phyloP scores from a whole-genome alignment of 1,284 basidiomycete species.

The Ganoderma lucidum region DNA sequence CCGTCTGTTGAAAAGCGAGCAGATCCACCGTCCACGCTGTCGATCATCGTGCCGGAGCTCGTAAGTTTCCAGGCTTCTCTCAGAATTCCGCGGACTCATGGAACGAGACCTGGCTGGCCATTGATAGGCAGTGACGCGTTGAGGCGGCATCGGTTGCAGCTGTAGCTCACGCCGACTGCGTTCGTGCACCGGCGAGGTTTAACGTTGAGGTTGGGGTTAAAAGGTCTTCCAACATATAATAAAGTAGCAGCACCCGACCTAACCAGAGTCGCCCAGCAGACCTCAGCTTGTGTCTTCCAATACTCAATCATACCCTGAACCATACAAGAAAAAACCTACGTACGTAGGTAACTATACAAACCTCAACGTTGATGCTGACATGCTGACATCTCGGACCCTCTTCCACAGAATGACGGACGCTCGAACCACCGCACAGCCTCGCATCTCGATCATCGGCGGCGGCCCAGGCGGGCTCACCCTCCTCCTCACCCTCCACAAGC shows the following conservation, averaged over 20 bases:
- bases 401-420: neutral
- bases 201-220: neutral
- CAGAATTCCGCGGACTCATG: too few species aligned
- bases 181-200: neutral
- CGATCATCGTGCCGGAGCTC: neutral
- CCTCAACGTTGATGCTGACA: neutral
- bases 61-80: too few species aligned
- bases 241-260: neutral
- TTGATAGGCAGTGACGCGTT: neutral
- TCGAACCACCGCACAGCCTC: neutral
- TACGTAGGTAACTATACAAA: too few species aligned
- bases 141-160: neutral
- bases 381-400: neutral
- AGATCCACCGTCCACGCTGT: neutral
- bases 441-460: conserved; percentile 7
- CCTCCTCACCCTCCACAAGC: conserved; percentile 10
- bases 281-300: too few species aligned
- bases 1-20: neutral
- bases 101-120: neutral
- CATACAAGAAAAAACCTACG: too few species aligned
- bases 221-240: neutral
- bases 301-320: too few species aligned
- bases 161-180: neutral
- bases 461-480: neutral
- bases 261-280: neutral